A percentile compares a stretch with the other conserved stretches of the same genome.
Evolutionary conservation across 257 asterid species (phyloP).

Genomic region (Solanum raphanifolium): DNA sequence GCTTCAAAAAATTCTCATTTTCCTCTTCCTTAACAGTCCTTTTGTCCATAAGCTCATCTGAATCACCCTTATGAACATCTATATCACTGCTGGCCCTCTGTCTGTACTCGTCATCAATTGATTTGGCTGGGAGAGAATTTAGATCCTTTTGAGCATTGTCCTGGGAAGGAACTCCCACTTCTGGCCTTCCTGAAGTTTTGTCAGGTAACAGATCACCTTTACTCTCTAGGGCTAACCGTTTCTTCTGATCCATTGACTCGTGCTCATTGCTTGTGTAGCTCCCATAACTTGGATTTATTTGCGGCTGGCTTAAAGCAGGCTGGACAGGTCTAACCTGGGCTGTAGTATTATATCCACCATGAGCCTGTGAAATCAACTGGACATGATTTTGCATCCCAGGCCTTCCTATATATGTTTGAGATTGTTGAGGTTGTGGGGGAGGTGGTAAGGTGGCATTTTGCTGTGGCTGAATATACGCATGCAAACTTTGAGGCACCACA

Average conservation of each 20-base stretch:
- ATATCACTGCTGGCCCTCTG: slow-evolving; percentile 13
- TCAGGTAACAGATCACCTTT: slow-evolving; percentile 13
- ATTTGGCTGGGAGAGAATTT: slow-evolving; percentile 19
- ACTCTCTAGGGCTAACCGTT: slow-evolving; percentile 19
- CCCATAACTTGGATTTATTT: slow-evolving; percentile 24
- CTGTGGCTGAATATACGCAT: slow-evolving; percentile 14
- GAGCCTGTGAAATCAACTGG: slow-evolving; percentile 27
- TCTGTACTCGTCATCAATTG: slow-evolving; percentile 18
- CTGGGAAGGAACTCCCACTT: slow-evolving; percentile 31
- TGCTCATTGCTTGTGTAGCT: slow-evolving; percentile 8
- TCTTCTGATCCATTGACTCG: slow-evolving; percentile 8
- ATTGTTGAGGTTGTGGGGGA: slow-evolving; percentile 35
- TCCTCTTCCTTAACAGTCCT: slow-evolving; percentile 26
- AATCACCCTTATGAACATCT: slow-evolving; percentile 27
- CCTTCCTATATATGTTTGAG: slow-evolving; percentile 36
- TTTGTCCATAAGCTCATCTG: slow-evolving; percentile 31
- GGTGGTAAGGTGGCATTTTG: slow-evolving; percentile 24
- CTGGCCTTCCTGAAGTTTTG: slow-evolving; percentile 15
- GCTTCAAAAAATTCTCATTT: slow-evolving; percentile 18
- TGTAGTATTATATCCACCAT: slow-evolving; percentile 36
- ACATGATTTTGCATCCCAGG: slow-evolving; percentile 45
- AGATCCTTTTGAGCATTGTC: slow-evolving; percentile 20
- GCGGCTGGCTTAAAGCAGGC: slow-evolving; percentile 25
- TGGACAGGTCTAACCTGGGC: slow-evolving; percentile 35
- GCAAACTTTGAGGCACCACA: slow-evolving; percentile 16